These are phyloP conservation scores for Grosmannia huntii DNA, from an alignment of 2,329 filamentous ascomycete genomes.

Conservation along the genomic window DNA sequence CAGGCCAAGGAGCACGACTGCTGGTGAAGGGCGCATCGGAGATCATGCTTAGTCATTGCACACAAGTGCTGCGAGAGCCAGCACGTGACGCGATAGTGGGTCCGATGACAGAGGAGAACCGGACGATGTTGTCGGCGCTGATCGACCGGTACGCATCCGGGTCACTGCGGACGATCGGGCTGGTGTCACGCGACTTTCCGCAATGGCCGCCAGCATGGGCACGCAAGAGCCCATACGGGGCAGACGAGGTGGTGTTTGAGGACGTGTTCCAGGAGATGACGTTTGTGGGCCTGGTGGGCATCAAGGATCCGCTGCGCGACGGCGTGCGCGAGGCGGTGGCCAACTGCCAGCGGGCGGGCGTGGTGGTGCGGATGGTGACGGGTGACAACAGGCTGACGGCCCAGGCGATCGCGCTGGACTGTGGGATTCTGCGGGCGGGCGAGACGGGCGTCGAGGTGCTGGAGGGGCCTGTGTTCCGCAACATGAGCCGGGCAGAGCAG, in stretches of 20 bases:
- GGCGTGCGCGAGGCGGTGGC: conserved; percentile 63
- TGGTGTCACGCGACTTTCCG: conserved; percentile 74
- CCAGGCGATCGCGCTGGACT: conserved; percentile 65
- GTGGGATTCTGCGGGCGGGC: conserved; percentile 57
- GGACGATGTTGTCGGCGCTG: conserved; percentile 45
- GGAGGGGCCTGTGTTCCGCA: conserved; percentile 68
- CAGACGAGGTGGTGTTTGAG: conserved; percentile 49
- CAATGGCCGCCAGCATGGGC: conserved; percentile 65
- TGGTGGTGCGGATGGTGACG: conserved; percentile 75
- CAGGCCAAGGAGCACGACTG: conserved; percentile 34
- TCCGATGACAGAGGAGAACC: conserved; percentile 38
- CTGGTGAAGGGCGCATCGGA: conserved; percentile 54
- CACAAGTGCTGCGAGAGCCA: conserved; percentile 36
- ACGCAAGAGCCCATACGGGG: conserved; percentile 31
- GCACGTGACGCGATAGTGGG: conserved; percentile 28
- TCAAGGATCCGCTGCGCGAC: conserved; percentile 66
- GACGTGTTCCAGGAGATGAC: conserved; percentile 55
- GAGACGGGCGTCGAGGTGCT: conserved; percentile 41
- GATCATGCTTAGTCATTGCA: conserved; percentile 46
- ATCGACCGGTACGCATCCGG: conserved; percentile 69
- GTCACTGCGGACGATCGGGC: conserved; percentile 72
- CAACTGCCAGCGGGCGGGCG: conserved; percentile 62
- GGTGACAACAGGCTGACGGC: conserved; percentile 73
- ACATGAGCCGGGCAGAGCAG: conserved; percentile 53
- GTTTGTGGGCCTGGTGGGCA: conserved; percentile 60